Conservation (phyloP, 106 monocot species). For the Xerophyta viscosa region DNA sequence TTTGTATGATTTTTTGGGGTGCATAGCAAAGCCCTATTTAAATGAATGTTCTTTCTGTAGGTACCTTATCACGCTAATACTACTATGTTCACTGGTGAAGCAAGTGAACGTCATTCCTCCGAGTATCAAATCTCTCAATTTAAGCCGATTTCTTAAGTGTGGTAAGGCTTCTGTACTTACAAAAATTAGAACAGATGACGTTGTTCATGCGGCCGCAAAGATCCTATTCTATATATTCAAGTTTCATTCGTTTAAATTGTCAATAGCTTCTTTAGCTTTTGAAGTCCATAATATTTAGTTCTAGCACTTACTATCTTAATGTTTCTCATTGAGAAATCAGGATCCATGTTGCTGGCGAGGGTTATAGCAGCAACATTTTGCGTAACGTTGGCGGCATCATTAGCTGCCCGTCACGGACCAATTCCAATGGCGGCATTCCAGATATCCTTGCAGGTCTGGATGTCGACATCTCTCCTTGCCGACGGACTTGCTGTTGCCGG, state of each 20-base stretch:
- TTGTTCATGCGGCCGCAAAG: no score
- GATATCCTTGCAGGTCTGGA: slow-evolving; percentile 81
- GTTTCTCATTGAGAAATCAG: slow-evolving; percentile 16
- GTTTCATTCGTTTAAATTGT: no score
- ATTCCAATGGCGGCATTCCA: slow-evolving; percentile 86
- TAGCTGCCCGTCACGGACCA: slow-evolving; percentile 72
- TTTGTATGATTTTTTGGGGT: no score
- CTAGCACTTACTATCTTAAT: no score
- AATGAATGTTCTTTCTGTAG: slow-evolving; percentile 21
- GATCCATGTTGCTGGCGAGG: slow-evolving; percentile 71
- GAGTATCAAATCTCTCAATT: slow-evolving; percentile 53
- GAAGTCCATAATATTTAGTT: no score
- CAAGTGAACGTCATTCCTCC: slow-evolving; percentile 64
- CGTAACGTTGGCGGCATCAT: slow-evolving; percentile 67
- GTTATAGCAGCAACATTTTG: slow-evolving; percentile 89
- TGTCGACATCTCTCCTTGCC: slow-evolving; percentile 82
- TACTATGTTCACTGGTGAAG: slow-evolving; percentile 41
- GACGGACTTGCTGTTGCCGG: slow-evolving; percentile 96
- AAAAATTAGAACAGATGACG: no score
- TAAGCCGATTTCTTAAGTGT: slow-evolving; percentile 48
- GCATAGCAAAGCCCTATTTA: no score
- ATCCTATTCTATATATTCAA: no score
- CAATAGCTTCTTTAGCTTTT: no score
- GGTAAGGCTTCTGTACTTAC: slow-evolving; percentile 7
- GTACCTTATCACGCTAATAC: slow-evolving; percentile 69